These are phyloP conservation scores for Chalciporus pseudorubinellus DNA, from an alignment of 768 basidiomycete genomes.

Conservation along the genomic window DNA sequence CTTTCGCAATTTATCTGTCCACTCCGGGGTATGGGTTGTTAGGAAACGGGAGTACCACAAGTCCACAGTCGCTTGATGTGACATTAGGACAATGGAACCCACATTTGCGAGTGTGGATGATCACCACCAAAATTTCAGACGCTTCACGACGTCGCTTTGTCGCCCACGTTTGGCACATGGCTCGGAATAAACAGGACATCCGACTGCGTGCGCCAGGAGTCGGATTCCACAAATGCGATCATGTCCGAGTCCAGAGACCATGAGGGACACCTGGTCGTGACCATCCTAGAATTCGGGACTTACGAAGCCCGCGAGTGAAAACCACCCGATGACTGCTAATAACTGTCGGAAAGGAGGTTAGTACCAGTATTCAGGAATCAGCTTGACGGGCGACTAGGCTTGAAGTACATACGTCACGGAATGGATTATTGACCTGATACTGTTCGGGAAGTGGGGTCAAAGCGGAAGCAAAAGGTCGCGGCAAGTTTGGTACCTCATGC, in stretches of 20 bases:
- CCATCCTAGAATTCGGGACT: no score
- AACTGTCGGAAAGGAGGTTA: no score
- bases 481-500: background rate
- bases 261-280: no score
- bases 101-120: background rate
- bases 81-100: constrained; percentile 15
- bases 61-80: constrained; percentile 10
- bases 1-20: background rate
- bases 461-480: constrained; percentile 11
- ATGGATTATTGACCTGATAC: background rate
- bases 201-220: background rate
- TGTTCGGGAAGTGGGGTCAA: background rate
- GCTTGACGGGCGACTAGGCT: no score
- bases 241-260: no score
- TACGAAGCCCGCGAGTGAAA: no score
- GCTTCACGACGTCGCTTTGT: constrained; percentile 1
- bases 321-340: no score
- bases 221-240: background rate
- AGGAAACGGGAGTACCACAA: background rate
- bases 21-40: background rate
- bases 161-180: background rate
- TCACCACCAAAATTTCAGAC: background rate
- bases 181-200: background rate
- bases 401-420: no score
- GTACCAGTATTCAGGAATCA: no score